A percentile compares a stretch with the other conserved stretches of the same genome.
Evolutionary conservation across 78 protist species (phyloP).

Genomic region (Dictyostelium firmibasis): DNA sequence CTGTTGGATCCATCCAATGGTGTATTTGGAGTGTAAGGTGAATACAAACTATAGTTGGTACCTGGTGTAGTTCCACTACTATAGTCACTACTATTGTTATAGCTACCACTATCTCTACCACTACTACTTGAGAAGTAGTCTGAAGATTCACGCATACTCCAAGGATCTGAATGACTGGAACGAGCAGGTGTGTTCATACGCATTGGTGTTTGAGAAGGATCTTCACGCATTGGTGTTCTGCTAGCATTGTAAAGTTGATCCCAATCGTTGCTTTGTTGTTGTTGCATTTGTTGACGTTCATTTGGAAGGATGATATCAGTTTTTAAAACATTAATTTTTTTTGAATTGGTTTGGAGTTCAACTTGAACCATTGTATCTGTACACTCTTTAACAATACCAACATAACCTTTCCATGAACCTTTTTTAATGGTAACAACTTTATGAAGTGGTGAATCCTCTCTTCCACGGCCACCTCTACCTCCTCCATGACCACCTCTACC

Average conservation of each 20-base stretch:
- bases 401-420: slow-evolving; percentile 78
- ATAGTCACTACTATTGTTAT: slow-evolving; percentile 18
- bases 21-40: slow-evolving; percentile 58
- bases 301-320: slow-evolving; percentile 17
- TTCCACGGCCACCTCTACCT: slow-evolving; percentile 41
- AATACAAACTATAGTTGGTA: not conserved
- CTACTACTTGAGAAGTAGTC: not conserved
- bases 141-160: slow-evolving; percentile 9
- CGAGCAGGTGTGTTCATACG: slow-evolving; percentile 18
- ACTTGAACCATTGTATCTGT: slow-evolving; percentile 80
- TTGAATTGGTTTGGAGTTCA: slow-evolving; percentile 77
- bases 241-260: not conserved
- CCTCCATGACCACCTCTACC: slow-evolving; percentile 38
- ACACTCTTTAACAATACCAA: slow-evolving; percentile 80
- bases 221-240: slow-evolving; percentile 57
- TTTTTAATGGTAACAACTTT: slow-evolving; percentile 70
- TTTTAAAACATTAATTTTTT: slow-evolving; percentile 18
- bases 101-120: not conserved
- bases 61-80: slow-evolving; percentile 29
- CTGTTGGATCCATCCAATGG: slow-evolving; percentile 22
- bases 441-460: slow-evolving; percentile 66
- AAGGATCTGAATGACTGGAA: slow-evolving; percentile 12
- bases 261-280: not conserved
- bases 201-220: slow-evolving; percentile 51
- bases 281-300: slow-evolving; percentile 2